Evolutionary conservation across 805 yeast species (phyloP).

Genomic region (Candida fluviatilis): DNA sequence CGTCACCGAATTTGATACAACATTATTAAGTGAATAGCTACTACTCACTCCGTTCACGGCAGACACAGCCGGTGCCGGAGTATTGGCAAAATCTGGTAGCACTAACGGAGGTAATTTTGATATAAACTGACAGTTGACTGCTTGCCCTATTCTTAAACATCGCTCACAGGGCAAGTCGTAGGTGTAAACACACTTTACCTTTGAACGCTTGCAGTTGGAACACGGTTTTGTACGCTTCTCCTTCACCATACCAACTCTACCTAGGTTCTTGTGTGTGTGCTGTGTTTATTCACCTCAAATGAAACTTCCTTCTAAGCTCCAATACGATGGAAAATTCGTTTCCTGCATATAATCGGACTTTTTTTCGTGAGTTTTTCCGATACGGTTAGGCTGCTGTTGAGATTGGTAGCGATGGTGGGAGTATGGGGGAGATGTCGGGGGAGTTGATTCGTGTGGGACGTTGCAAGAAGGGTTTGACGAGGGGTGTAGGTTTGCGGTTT

Average conservation of each 20-base stretch:
- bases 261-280: neutral
- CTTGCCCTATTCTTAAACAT: constrained; percentile 48
- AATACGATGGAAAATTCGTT: too few species aligned
- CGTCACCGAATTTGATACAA: neutral
- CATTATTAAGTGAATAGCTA: neutral
- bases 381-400: too few species aligned
- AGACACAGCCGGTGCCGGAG: constrained; percentile 1
- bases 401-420: too few species aligned
- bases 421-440: too few species aligned
- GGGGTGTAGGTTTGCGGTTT: too few species aligned
- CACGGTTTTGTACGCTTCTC: constrained; percentile 56
- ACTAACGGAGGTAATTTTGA: constrained; percentile 45
- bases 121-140: constrained; percentile 49
- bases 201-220: constrained; percentile 55
- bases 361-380: too few species aligned
- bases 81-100: constrained; percentile 18
- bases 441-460: too few species aligned
- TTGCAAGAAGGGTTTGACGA: too few species aligned
- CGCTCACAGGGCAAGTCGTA: constrained; percentile 52
- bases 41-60: neutral
- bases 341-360: too few species aligned
- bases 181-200: constrained; percentile 56
- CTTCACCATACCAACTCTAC: constrained; percentile 19
- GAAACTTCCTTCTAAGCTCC: too few species aligned
- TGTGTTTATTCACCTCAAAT: too few species aligned